A percentile compares a stretch with the other conserved stretches of the same genome.
These are phyloP conservation scores for Ophiostoma ips DNA, from an alignment of 2,329 filamentous ascomycete species.

Conservation along the genomic window DNA sequence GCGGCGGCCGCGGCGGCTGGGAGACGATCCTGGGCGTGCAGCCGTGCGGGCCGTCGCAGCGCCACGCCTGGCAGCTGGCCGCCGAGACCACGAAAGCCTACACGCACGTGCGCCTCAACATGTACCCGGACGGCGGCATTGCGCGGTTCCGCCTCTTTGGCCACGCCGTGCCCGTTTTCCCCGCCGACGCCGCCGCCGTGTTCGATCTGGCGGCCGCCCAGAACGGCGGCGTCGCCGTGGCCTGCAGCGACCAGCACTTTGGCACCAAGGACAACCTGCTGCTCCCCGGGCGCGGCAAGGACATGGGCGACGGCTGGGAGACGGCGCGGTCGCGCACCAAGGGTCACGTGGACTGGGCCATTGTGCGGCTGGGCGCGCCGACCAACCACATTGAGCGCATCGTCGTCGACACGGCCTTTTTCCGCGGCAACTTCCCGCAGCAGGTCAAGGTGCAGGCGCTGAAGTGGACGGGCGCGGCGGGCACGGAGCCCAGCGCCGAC, in stretches of 20 bases:
- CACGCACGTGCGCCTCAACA: slow-evolving; percentile 67
- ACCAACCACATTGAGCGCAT: slow-evolving; percentile 52
- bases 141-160: slow-evolving; percentile 68
- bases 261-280: slow-evolving; percentile 45
- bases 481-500: slow-evolving; percentile 44
- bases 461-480: slow-evolving; percentile 35
- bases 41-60: slow-evolving; percentile 59
- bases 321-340: slow-evolving; percentile 59
- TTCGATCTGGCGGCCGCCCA: slow-evolving; percentile 67
- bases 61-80: slow-evolving; percentile 59
- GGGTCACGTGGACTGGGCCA: slow-evolving; percentile 67
- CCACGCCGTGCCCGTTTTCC: slow-evolving; percentile 62
- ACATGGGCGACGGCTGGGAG: slow-evolving; percentile 87
- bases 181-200: slow-evolving; percentile 46
- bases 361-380: slow-evolving; percentile 56
- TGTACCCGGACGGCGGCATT: slow-evolving; percentile 79
- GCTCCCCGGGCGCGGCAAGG: slow-evolving; percentile 36
- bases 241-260: slow-evolving; percentile 74
- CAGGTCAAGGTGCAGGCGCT: slow-evolving; percentile 55
- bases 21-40: slow-evolving; percentile 55
- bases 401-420: slow-evolving; percentile 69
- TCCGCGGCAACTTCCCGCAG: slow-evolving; percentile 72
- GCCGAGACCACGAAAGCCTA: slow-evolving; percentile 49
- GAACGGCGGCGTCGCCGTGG: slow-evolving; percentile 62
- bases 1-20: slow-evolving; percentile 48